Percentiles rank a stretch among this genome's conserved stretches.
Conservation (phyloP, 169 alveolate genomes). For the Eimeria falciformis region DNA sequence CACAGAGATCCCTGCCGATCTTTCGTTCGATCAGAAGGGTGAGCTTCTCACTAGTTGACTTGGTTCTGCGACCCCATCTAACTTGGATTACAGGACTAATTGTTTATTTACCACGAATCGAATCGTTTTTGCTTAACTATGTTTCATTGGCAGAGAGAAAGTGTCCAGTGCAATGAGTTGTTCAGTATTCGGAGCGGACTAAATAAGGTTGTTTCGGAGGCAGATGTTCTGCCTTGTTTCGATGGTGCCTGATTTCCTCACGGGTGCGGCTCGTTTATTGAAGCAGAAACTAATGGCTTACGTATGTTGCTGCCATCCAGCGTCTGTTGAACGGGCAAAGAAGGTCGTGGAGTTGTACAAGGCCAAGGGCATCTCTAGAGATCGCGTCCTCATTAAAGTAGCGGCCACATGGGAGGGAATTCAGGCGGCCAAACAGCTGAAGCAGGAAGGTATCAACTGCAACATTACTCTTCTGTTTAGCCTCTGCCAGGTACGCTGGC, state of each 20-base stretch:
- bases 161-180: neutral
- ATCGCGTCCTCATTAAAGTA: conserved; percentile 87
- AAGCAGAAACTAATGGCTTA: no score
- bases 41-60: no score
- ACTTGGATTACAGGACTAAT: no score
- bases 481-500: conserved; percentile 56
- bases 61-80: neutral
- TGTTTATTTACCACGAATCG: no score
- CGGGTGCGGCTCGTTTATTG: no score
- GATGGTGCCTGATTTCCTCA: neutral
- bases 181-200: neutral
- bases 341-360: conserved; percentile 83
- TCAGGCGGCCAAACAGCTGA: conserved; percentile 87
- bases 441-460: conserved; percentile 87
- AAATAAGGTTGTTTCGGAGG: neutral
- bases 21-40: conserved; percentile 85
- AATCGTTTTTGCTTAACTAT: no score
- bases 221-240: no score
- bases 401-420: conserved; percentile 94
- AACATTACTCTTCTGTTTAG: conserved; percentile 89
- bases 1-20: conserved; percentile 90
- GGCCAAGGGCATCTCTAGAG: conserved; percentile 83
- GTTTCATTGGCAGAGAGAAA: no score
- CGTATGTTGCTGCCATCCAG: neutral
- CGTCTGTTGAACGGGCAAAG: conserved; percentile 67